Base-by-base conservation (phyloP, 352 stramenopile species). In the Phytophthora melonis region DNA sequence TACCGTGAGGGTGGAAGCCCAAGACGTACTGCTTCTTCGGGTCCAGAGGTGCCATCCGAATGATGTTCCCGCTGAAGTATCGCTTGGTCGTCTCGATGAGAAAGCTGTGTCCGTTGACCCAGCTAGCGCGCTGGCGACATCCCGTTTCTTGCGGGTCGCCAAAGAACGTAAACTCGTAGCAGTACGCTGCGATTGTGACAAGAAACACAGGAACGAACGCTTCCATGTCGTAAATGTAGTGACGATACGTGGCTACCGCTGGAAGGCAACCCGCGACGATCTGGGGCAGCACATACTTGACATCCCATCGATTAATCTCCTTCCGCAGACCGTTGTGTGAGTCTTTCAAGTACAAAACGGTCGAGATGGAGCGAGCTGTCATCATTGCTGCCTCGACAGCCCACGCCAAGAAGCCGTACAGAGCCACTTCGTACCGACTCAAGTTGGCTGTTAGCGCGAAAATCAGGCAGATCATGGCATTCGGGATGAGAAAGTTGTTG, bases 1-100 rank as follows among this genome's bases (percentile, higher is more conserved):
- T 90, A 8, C 88, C 88, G 49, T 94, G 88, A 3, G 88, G 88
- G 30, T 94, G 88, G 61, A 93, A 93, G 25, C 78, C 78, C 43
- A 93, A 76, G 27, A 94, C 72, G 68, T 93, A 94, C 56, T 89
- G 74, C 49, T 87, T 70, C 8, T 77, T 60, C 1, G 86, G 77
- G 32, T 92, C 78, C 10, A 94, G 66, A 10, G 78, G 75, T 18
- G 66, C 82, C 16, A 81, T 82, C 1, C 77, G 77, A 41, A 94
- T 74, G 62, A 94, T 75, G 14, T 75, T 70, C 30, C 77, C 80
- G 16, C 71, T 76, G 63, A 94, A 94, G 62, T 94, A 94, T 39
- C 58, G 64, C 43, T 78, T 70, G 23, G 88, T 61, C 0, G 68
- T 79, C 45, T 91, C 82, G 32, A 94, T 84, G 36, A 92, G 41